These are phyloP conservation scores for Mycogone perniciosa DNA, from an alignment of 2,329 filamentous ascomycete species.

Conservation along the genomic window DNA sequence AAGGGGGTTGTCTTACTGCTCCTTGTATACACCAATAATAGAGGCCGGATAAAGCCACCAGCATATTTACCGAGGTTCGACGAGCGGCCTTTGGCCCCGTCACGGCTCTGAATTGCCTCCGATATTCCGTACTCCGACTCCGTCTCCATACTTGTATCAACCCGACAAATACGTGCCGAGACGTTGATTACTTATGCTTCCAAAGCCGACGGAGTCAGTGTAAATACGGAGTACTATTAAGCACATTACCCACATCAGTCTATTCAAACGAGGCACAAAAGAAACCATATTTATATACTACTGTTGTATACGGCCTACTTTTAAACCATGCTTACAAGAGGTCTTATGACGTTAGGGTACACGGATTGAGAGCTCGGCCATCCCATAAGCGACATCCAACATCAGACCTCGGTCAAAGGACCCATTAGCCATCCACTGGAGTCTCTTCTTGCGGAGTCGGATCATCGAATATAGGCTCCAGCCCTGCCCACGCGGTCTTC, in stretches of 20 bases:
- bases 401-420: too few species aligned
- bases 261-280: neutral
- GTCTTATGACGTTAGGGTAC: too few species aligned
- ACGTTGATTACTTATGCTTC: neutral
- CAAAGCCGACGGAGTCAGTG: too few species aligned
- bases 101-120: too few species aligned
- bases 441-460: neutral
- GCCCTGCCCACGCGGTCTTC: slow-evolving; percentile 57
- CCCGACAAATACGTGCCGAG: neutral
- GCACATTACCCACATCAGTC: too few species aligned
- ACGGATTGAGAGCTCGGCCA: too few species aligned
- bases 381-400: neutral
- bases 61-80: slow-evolving; percentile 6
- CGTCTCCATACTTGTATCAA: too few species aligned
- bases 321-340: neutral
- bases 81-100: too few species aligned
- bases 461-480: slow-evolving; percentile 68
- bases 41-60: neutral
- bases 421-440: too few species aligned
- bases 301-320: slow-evolving; percentile 8
- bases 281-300: slow-evolving; percentile 2
- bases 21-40: too few species aligned
- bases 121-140: too few species aligned
- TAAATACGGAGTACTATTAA: too few species aligned
- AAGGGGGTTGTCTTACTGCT: neutral